phyloP scores from a whole-genome alignment of 306 rosid genomes.

The Malus asiatica region DNA sequence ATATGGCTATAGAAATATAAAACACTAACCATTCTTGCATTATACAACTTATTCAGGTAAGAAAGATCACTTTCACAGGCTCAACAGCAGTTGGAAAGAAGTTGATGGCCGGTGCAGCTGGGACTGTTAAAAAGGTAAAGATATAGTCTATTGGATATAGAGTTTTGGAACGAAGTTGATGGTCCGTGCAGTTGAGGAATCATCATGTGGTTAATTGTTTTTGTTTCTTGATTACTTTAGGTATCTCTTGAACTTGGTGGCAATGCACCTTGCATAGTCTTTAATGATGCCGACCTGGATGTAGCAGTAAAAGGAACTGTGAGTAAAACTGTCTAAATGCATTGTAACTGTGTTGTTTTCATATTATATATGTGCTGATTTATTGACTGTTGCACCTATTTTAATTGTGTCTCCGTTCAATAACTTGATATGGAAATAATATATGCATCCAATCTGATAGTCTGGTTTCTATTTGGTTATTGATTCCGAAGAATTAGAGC shows the following conservation, averaged over 20 bases:
- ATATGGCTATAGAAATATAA: conserved; percentile 10
- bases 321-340: conserved; percentile 33
- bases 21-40: not conserved
- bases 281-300: conserved; percentile 94
- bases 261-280: conserved; percentile 92
- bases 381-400: not conserved
- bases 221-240: conserved; percentile 31
- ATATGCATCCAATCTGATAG: not conserved
- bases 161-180: not conserved
- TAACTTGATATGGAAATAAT: not conserved
- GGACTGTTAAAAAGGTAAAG: conserved; percentile 82
- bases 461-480: not conserved
- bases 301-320: conserved; percentile 94
- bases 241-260: conserved; percentile 98
- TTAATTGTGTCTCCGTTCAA: not conserved
- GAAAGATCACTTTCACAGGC: conserved; percentile 95
- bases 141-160: not conserved
- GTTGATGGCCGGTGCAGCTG: conserved; percentile 94
- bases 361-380: not conserved
- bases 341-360: conserved; percentile 6
- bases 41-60: conserved; percentile 50
- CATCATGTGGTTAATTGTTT: conserved; percentile 8
- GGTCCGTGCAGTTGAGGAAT: conserved; percentile 1
- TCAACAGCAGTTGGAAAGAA: conserved; percentile 97
- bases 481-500: not conserved